These are phyloP conservation scores for Monascus ruber DNA, from an alignment of 2,329 filamentous ascomycete genomes.

Conservation along the genomic window DNA sequence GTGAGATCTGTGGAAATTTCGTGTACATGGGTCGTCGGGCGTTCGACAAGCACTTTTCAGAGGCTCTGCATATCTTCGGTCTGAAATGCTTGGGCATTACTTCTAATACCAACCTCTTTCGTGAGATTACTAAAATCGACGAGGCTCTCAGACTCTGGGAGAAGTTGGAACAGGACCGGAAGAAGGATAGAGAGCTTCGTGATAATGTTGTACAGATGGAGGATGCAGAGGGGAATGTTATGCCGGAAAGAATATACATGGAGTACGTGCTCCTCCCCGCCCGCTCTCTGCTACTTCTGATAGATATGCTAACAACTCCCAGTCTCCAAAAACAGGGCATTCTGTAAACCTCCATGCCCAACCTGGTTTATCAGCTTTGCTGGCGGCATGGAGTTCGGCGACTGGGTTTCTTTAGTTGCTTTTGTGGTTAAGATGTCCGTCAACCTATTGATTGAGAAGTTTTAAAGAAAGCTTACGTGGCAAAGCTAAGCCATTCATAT, in stretches of 20 bases:
- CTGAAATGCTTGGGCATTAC: conserved; percentile 89
- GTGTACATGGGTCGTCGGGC: conserved; percentile 96
- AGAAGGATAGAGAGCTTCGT: conserved; percentile 61
- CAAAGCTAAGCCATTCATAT: too few relatives aligned
- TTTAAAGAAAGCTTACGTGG: too few relatives aligned
- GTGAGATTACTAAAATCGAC: conserved; percentile 86
- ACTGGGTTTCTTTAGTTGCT: not conserved
- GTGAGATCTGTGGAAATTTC: conserved; percentile 95
- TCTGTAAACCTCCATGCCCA: conserved; percentile 38
- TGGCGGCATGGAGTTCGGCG: conserved; percentile 22
- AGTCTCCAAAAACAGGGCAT: conserved; percentile 78
- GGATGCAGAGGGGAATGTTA: conserved; percentile 92
- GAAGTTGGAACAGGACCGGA: conserved; percentile 79
- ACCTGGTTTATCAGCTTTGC: too few relatives aligned
- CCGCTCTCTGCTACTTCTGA: not conserved
- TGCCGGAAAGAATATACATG: conserved; percentile 97
- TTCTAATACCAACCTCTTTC: conserved; percentile 70
- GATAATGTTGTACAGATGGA: conserved; percentile 96
- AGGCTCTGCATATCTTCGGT: conserved; percentile 84
- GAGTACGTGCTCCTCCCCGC: conserved; percentile 40
- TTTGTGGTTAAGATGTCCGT: not conserved
- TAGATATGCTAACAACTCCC: conserved; percentile 12
- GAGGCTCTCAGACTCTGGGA: conserved; percentile 85
- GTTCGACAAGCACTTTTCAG: conserved; percentile 98
- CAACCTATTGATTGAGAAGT: too few relatives aligned